Conservation (phyloP, 441 rosid genomes). For the Breynia disticha region DNA sequence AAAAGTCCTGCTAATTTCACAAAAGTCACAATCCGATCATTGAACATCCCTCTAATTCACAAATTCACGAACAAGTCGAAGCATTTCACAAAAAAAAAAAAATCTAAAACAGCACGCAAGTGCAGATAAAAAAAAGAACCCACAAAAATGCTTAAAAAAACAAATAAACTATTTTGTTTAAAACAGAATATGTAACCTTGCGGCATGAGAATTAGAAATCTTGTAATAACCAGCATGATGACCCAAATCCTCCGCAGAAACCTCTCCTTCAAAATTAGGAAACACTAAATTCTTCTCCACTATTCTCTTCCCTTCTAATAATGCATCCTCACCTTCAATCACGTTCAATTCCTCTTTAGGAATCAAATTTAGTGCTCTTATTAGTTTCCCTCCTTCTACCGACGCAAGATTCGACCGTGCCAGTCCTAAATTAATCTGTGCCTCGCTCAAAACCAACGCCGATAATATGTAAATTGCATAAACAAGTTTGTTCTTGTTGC, state of each 20-base stretch:
- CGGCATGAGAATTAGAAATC: slow-evolving; percentile 62
- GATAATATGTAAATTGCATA: background rate
- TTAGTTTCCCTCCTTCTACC: slow-evolving; percentile 55
- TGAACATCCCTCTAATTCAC: too few relatives aligned
- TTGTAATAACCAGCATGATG: slow-evolving; percentile 94
- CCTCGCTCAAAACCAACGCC: background rate
- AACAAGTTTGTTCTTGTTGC: background rate
- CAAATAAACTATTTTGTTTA: background rate
- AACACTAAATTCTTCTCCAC: slow-evolving; percentile 64
- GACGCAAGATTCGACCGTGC: slow-evolving; percentile 44
- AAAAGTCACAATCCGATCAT: too few relatives aligned
- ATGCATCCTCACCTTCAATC: slow-evolving; percentile 19
- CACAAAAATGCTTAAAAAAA: background rate
- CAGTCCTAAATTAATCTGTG: background rate
- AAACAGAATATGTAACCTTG: slow-evolving; percentile 32
- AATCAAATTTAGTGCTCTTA: slow-evolving; percentile 67
- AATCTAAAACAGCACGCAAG: too few relatives aligned
- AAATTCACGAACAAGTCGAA: too few relatives aligned
- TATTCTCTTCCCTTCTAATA: slow-evolving; percentile 23
- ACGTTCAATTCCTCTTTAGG: slow-evolving; percentile 70
- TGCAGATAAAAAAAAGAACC: too few relatives aligned
- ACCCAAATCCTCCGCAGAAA: slow-evolving; percentile 56
- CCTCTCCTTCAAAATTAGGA: slow-evolving; percentile 36
- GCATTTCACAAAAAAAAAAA: too few relatives aligned
- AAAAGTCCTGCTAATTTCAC: too few relatives aligned